These are phyloP conservation scores for Naganishia vishniacii DNA, from an alignment of 768 basidiomycete species.

Conservation along the genomic window DNA sequence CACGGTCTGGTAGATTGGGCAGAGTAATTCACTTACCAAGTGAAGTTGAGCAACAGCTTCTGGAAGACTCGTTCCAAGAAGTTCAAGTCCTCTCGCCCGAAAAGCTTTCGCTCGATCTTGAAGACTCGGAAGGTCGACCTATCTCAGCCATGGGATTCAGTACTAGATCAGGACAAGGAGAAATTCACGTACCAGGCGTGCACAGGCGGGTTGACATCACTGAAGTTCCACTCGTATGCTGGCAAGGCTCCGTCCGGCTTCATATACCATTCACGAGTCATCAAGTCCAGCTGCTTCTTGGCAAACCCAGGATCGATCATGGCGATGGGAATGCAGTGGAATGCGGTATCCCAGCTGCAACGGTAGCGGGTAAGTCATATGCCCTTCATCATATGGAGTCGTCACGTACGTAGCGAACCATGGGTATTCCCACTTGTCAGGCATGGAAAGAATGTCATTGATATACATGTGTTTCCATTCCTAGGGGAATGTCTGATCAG, in stretches of 20 bases:
- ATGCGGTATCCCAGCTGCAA: slow-evolving; percentile 79
- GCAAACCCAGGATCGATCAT: slow-evolving; percentile 92
- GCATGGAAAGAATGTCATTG: slow-evolving; percentile 96
- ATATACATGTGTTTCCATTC: slow-evolving; percentile 96
- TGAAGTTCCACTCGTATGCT: slow-evolving; percentile 99
- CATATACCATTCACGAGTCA: slow-evolving; percentile 96
- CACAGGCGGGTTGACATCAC: slow-evolving; percentile 96
- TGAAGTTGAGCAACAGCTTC: slow-evolving; percentile 92
- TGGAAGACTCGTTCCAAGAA: slow-evolving; percentile 99
- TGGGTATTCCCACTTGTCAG: slow-evolving; percentile 99
- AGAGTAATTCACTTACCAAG: slow-evolving; percentile 59
- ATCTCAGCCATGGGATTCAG: neutral
- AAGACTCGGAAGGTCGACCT: slow-evolving; percentile 82
- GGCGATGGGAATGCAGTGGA: slow-evolving; percentile 96
- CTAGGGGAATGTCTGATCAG: slow-evolving; percentile 35
- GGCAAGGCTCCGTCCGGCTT: slow-evolving; percentile 98
- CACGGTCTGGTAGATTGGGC: neutral
- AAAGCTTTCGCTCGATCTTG: slow-evolving; percentile 96
- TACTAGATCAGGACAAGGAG: neutral
- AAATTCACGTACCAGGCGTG: slow-evolving; percentile 72
- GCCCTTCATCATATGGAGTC: neutral
- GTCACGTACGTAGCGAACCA: slow-evolving; percentile 75
- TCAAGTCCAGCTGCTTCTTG: slow-evolving; percentile 91
- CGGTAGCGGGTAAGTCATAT: neutral
- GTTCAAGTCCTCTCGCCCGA: slow-evolving; percentile 77